A percentile compares a stretch with the other conserved stretches of the same genome.
phyloP scores from a whole-genome alignment of 805 yeast genomes.

The Metschnikowia peoriensis region DNA sequence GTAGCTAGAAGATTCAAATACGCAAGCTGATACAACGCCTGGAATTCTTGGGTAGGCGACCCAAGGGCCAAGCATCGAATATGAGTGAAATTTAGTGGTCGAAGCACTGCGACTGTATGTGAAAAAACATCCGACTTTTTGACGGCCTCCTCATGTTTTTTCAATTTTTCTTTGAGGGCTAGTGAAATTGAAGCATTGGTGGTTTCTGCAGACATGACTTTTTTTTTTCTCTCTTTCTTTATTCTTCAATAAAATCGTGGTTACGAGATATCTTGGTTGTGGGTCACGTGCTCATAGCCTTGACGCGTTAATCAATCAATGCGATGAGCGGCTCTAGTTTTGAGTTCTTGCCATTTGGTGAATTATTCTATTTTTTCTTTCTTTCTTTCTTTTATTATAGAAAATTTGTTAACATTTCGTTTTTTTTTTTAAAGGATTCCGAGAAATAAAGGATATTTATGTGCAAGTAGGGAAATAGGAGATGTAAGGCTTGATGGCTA shows the following conservation, averaged over 20 bases:
- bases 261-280: background rate
- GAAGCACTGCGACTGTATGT: conserved; percentile 2
- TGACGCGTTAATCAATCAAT: background rate
- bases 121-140: background rate
- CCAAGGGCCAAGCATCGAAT: conserved; percentile 76
- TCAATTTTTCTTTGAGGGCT: background rate
- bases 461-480: too few relatives aligned
- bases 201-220: background rate
- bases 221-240: background rate
- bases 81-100: conserved; percentile 10
- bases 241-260: background rate
- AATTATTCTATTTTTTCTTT: too few relatives aligned
- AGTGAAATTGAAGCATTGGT: background rate
- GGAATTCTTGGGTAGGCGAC: conserved; percentile 53
- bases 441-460: too few relatives aligned
- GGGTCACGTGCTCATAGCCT: background rate
- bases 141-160: background rate
- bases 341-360: too few relatives aligned
- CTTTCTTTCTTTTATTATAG: too few relatives aligned
- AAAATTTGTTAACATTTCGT: too few relatives aligned
- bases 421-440: too few relatives aligned
- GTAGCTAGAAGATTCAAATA: conserved; percentile 44
- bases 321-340: background rate
- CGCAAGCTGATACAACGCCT: conserved; percentile 68
- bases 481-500: too few relatives aligned